Conservation (phyloP, 2,329 filamentous ascomycete genomes). For the Nemania abortiva region DNA sequence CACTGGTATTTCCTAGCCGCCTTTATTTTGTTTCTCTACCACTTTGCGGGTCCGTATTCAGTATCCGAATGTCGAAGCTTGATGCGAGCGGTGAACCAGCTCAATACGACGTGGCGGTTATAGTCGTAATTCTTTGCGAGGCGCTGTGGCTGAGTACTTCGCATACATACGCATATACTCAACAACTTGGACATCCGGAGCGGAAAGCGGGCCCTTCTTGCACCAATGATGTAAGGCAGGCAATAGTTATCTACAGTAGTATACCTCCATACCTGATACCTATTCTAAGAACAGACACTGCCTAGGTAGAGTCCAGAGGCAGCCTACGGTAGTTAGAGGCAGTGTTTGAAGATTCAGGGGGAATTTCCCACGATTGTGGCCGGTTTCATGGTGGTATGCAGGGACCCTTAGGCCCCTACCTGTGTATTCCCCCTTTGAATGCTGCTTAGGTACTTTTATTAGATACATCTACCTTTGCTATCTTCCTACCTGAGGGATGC, state of each 20-base stretch:
- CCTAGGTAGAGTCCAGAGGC: no score
- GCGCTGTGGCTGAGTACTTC: constrained; percentile 28
- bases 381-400: constrained; percentile 27
- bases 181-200: background rate
- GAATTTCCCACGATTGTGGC: background rate
- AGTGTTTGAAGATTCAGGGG: constrained; percentile 5
- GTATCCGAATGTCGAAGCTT: background rate
- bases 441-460: constrained; percentile 5
- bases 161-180: background rate
- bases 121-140: constrained; percentile 24
- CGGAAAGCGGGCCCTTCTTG: background rate
- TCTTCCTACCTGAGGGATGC: background rate
- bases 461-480: background rate
- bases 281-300: background rate
- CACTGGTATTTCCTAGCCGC: background rate
- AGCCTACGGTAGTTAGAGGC: background rate
- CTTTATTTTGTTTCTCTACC: background rate
- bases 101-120: constrained; percentile 20
- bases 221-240: background rate
- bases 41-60: background rate
- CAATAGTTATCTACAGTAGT: constrained; percentile 5
- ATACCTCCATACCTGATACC: background rate
- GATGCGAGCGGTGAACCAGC: background rate
- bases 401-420: constrained; percentile 5
- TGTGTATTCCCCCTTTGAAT: constrained; percentile 8